A percentile compares a stretch with the other conserved stretches of the same genome.
These are phyloP conservation scores for Puccinia horiana DNA, from an alignment of 1,284 basidiomycete species.

Conservation along the genomic window DNA sequence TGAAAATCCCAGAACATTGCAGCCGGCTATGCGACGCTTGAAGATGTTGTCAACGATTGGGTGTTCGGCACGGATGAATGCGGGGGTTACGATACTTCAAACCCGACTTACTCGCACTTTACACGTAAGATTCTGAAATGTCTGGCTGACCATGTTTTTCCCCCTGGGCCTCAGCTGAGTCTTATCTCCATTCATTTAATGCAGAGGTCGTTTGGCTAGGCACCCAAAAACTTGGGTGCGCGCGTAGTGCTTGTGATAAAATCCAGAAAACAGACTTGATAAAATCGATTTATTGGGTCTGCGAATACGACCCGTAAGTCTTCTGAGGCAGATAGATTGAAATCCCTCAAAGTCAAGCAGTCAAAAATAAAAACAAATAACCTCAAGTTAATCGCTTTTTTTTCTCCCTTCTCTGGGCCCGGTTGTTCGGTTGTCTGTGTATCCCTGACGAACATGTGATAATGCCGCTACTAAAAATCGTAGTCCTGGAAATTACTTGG, in stretches of 20 bases:
- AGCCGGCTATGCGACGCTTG: neutral
- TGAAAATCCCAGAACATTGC: conserved; percentile 24
- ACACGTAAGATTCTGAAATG: conserved; percentile 7
- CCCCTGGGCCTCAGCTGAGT: too few species aligned
- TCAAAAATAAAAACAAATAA: neutral
- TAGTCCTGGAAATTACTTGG: too few species aligned
- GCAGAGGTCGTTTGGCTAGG: conserved; percentile 11
- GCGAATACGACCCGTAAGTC: conserved; percentile 21
- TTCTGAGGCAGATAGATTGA: too few species aligned
- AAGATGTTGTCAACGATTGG: conserved; percentile 15
- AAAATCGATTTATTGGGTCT: neutral
- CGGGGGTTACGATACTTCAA: neutral
- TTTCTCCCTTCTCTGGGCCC: neutral
- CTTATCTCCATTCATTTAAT: neutral
- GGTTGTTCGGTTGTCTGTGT: too few species aligned
- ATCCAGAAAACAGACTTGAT: neutral
- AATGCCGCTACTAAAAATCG: too few species aligned
- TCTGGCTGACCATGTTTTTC: too few species aligned
- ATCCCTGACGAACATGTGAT: too few species aligned
- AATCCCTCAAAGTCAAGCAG: too few species aligned
- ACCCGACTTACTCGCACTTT: neutral
- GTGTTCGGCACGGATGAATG: neutral
- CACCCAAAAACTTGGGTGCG: neutral
- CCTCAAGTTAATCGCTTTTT: too few species aligned
- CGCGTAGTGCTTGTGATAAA: neutral